These are phyloP conservation scores for Boletus rex-veris DNA, from an alignment of 768 basidiomycete species.

Conservation along the genomic window DNA sequence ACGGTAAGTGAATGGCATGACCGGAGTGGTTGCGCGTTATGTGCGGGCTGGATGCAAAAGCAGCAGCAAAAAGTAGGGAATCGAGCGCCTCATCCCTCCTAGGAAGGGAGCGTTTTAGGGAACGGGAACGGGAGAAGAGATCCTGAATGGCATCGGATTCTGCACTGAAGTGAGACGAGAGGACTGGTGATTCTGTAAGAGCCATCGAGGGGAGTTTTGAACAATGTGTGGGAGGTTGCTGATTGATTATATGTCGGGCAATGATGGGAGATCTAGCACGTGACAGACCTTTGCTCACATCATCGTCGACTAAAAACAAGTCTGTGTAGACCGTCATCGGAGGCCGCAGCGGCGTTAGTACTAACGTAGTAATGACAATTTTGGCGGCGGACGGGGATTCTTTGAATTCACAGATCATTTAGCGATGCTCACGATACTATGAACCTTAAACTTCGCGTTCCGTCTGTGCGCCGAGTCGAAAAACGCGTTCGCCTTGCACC, in stretches of 20 bases:
- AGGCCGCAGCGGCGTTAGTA: too few relatives aligned
- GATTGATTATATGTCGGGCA: slow-evolving; percentile 3
- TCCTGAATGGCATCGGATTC: slow-evolving; percentile 63
- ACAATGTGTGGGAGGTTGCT: neutral
- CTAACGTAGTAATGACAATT: too few relatives aligned
- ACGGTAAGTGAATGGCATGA: slow-evolving; percentile 66
- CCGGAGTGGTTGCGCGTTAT: slow-evolving; percentile 84
- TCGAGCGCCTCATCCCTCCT: slow-evolving; percentile 74
- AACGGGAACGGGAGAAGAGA: slow-evolving; percentile 55
- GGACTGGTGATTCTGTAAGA: slow-evolving; percentile 28
- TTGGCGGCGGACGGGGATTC: too few relatives aligned
- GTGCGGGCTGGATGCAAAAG: slow-evolving; percentile 68
- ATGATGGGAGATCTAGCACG: neutral
- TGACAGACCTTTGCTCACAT: neutral
- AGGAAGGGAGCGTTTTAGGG: slow-evolving; percentile 36
- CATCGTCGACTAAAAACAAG: too few relatives aligned
- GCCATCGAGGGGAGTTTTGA: slow-evolving; percentile 16
- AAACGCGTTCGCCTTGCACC: neutral
- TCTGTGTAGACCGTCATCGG: too few relatives aligned
- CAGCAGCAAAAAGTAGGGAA: slow-evolving; percentile 75
- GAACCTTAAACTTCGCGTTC: too few relatives aligned
- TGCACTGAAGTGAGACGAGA: slow-evolving; percentile 25
- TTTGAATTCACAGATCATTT: too few relatives aligned
- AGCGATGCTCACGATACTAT: too few relatives aligned
- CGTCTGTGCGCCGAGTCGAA: neutral